These are phyloP conservation scores for Pelargonium cotyledonis DNA, from an alignment of 441 rosid species.

Conservation along the genomic window DNA sequence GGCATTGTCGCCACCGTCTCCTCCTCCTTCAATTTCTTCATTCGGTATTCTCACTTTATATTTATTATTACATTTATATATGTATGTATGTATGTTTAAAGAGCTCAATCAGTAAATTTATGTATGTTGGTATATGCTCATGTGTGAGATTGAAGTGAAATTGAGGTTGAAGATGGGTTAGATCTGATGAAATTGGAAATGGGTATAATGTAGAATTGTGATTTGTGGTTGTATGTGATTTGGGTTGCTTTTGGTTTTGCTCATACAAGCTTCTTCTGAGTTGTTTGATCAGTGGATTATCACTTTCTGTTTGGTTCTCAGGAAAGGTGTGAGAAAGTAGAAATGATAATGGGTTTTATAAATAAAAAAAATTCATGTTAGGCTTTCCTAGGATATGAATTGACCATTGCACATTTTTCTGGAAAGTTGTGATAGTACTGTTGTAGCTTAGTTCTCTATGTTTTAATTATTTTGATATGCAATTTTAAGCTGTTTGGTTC, in stretches of 20 bases:
- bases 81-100: no score
- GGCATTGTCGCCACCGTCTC: constrained; percentile 47
- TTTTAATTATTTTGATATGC: no score
- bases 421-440: background rate
- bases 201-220: background rate
- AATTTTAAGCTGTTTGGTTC: background rate
- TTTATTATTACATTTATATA: no score
- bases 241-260: background rate
- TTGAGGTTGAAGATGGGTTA: background rate
- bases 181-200: background rate
- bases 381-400: background rate
- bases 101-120: no score
- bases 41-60: constrained; percentile 31
- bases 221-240: background rate
- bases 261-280: background rate
- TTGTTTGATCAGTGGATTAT: background rate
- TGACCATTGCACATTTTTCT: background rate
- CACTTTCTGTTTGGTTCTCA: background rate
- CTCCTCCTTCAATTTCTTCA: constrained; percentile 32
- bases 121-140: background rate
- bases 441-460: background rate
- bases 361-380: background rate
- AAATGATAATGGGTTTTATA: background rate
- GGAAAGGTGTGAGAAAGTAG: no score
- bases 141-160: background rate